phyloP scores from a whole-genome alignment of 2,329 filamentous ascomycete genomes.

The Emmonsia crescens region DNA sequence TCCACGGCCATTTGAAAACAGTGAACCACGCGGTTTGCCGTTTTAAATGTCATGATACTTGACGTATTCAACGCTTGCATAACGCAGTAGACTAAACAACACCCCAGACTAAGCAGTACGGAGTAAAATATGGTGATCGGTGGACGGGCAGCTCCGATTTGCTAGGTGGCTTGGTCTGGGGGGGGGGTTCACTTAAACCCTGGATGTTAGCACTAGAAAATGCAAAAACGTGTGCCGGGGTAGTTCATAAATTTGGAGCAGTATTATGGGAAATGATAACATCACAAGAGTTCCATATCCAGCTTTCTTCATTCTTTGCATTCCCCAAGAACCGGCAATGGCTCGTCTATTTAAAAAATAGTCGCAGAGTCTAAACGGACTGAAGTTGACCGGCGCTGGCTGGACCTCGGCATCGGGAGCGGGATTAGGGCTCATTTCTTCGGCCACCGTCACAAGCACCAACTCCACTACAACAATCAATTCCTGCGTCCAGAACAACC shows the following conservation, averaged over 20 bases:
- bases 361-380: neutral
- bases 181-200: neutral
- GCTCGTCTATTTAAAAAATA: neutral
- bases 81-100: neutral
- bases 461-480: neutral
- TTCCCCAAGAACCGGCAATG: neutral
- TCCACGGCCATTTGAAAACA: too few relatives aligned
- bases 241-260: neutral
- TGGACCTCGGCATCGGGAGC: conserved; percentile 28
- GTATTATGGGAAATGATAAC: neutral
- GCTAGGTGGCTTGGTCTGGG: neutral
- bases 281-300: neutral
- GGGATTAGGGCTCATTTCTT: conserved; percentile 13
- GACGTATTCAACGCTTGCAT: neutral
- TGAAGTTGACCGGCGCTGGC: neutral
- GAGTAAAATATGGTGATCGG: neutral
- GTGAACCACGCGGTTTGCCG: neutral
- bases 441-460: conserved; percentile 12
- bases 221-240: neutral
- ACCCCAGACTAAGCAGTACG: neutral
- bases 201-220: neutral
- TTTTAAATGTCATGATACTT: too few relatives aligned
- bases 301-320: neutral
- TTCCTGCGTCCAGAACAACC: neutral
- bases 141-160: neutral